Evolutionary conservation across 768 basidiomycete genomes (phyloP).

Genomic region (Strobilomyces dryophilus): DNA sequence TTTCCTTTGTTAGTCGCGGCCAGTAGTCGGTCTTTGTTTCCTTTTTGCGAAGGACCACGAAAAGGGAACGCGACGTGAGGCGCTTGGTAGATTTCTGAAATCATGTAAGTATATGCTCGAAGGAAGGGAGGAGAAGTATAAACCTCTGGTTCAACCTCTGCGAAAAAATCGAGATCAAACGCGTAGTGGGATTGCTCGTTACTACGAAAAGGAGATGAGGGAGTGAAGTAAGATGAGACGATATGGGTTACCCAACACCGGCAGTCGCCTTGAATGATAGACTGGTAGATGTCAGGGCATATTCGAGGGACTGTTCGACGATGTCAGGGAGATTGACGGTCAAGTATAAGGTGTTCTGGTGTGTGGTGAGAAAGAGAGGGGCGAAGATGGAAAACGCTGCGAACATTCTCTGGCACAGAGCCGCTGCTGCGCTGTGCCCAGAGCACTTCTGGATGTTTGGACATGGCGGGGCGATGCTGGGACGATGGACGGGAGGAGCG

Average conservation of each 20-base stretch:
- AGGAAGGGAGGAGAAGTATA: not conserved
- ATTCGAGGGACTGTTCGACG: conserved; percentile 51
- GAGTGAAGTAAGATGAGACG: not conserved
- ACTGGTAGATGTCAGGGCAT: conserved; percentile 50
- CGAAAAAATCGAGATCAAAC: conserved; percentile 74
- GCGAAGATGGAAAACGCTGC: conserved; percentile 3
- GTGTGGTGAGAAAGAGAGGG: not conserved
- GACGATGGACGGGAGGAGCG: not conserved
- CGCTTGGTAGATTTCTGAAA: conserved; percentile 37
- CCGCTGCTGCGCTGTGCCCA: conserved; percentile 93
- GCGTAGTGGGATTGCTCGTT: conserved; percentile 60
- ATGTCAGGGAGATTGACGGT: conserved; percentile 84
- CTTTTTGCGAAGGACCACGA: conserved; percentile 77
- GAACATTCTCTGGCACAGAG: conserved; percentile 61
- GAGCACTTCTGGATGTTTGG: conserved; percentile 77
- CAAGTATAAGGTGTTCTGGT: conserved; percentile 80
- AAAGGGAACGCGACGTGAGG: conserved; percentile 65
- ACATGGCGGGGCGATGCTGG: conserved; percentile 30
- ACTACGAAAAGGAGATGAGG: conserved; percentile 16
- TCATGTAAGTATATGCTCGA: conserved; percentile 1
- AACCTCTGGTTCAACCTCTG: conserved; percentile 75
- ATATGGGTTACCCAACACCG: conserved; percentile 42
- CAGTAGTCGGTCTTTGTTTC: conserved; percentile 74
- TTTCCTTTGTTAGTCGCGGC: conserved; percentile 90
- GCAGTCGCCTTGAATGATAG: conserved; percentile 68